Evolutionary conservation across 495 filamentous ascomycete genomes (phyloP).

Genomic region (Zalerion maritima): DNA sequence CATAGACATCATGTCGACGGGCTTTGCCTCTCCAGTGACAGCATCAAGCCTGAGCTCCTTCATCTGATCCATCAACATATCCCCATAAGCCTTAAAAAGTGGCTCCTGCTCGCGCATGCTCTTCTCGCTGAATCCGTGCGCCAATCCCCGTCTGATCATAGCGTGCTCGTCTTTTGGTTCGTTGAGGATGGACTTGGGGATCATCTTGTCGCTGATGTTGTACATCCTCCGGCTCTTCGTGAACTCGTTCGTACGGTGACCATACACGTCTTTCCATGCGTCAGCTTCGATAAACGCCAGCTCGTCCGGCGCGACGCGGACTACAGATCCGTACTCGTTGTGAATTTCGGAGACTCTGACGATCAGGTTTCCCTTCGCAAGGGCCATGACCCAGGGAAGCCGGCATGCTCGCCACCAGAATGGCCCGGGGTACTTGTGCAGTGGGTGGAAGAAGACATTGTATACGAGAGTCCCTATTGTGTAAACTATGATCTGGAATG

Average conservation of each 20-base stretch:
- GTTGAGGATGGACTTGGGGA: slow-evolving; percentile 13
- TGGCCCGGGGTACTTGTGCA: slow-evolving; percentile 36
- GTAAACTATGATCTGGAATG: too few species aligned
- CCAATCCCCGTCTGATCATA: slow-evolving; percentile 28
- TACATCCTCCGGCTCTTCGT: slow-evolving; percentile 19
- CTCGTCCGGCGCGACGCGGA: slow-evolving; percentile 40
- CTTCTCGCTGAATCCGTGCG: slow-evolving; percentile 39
- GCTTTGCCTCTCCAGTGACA: slow-evolving; percentile 7
- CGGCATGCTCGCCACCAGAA: slow-evolving; percentile 22
- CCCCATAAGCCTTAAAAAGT: slow-evolving; percentile 27
- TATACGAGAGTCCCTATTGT: too few species aligned
- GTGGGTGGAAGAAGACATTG: slow-evolving; percentile 36
- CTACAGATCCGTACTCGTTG: slow-evolving; percentile 33
- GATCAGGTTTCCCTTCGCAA: slow-evolving; percentile 21
- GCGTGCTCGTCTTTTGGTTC: slow-evolving; percentile 25
- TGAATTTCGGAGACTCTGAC: slow-evolving; percentile 31
- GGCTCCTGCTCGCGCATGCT: slow-evolving; percentile 30
- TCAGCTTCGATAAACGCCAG: slow-evolving; percentile 32
- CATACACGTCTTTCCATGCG: slow-evolving; percentile 44
- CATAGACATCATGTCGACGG: slow-evolving; percentile 36
- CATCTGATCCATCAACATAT: slow-evolving; percentile 31
- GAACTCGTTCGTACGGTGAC: slow-evolving; percentile 19
- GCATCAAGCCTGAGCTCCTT: slow-evolving; percentile 16
- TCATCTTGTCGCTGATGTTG: slow-evolving; percentile 7
- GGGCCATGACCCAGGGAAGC: slow-evolving; percentile 16